A percentile compares a stretch with the other conserved stretches of the same genome.
Evolutionary conservation across 257 asterid genomes (phyloP).

Genomic region (Parsonsia alboflavescens): DNA sequence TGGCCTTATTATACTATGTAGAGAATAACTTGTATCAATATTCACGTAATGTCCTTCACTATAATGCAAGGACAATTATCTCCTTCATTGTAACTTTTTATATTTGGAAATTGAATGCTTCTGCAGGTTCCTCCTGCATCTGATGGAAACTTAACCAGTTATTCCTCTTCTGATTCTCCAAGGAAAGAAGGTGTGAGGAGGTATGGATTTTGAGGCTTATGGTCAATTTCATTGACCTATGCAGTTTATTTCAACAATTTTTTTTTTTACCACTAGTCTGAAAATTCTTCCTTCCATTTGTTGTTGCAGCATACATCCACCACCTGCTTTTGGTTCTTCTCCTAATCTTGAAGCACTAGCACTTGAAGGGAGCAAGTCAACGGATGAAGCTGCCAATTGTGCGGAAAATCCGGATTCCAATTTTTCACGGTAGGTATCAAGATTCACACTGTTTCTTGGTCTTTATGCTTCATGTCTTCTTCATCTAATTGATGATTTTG

Average conservation of each 20-base stretch:
- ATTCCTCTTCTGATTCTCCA: conserved; percentile 49
- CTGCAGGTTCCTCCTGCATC: conserved; percentile 58
- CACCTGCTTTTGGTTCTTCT: conserved; percentile 98
- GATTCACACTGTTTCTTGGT: not conserved
- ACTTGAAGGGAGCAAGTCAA: conserved; percentile 56
- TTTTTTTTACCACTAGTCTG: not conserved
- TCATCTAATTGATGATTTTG: conserved; percentile 23
- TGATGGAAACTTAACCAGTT: conserved; percentile 54
- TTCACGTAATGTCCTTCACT: not conserved
- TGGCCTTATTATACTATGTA: not conserved
- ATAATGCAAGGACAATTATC: not conserved
- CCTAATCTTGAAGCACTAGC: conserved; percentile 97
- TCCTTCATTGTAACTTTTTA: not conserved
- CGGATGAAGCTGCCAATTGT: conserved; percentile 52
- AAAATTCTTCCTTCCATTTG: conserved; percentile 19
- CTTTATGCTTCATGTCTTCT: conserved; percentile 9
- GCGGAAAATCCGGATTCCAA: conserved; percentile 34
- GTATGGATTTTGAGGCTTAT: conserved; percentile 10
- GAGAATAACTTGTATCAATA: not conserved
- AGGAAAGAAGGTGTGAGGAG: conserved; percentile 36
- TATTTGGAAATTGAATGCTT: conserved; percentile 10
- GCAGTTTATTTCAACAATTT: not conserved
- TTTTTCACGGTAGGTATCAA: conserved; percentile 48
- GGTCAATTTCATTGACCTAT: not conserved
- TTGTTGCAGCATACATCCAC: conserved; percentile 81